Evolutionary conservation across 2,329 filamentous ascomycete genomes (phyloP), one percentile per base, ranked within the genome.

Genomic region (Cladophialophora immunda): DNA sequence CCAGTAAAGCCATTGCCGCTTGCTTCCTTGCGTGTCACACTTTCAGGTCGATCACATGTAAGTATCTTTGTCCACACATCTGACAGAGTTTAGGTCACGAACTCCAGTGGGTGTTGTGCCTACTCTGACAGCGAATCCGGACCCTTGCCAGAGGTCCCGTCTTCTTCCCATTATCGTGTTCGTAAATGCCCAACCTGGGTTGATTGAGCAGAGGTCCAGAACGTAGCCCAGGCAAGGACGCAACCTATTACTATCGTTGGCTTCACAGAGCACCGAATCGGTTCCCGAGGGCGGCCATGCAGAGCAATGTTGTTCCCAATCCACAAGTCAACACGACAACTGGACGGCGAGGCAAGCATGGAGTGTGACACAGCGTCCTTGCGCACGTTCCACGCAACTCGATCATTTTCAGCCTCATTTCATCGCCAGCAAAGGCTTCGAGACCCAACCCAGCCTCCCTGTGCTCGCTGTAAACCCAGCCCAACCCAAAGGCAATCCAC

Each of bases 361-460:
- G 19, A 25, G 11, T 17, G 29, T 36, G 58, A 22, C 25, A 61
- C 45, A 34, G 41, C n/a, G 27, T 47, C n/a, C 30, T 52, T 38
- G 8, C 54, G 45, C 45, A 19, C 34, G 29, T 27, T 13, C 45
- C 32, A 19, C 52, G 50, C 13, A 29, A 47, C 29, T 53, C 17
- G 57, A 29, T 36, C 36, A 9, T 54, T 50, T 22, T 54, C 45
- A 61, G 58, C 58, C 58, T 61, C 58, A 61, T 54, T 27, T 13
- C 45, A 34, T 15, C 17, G 15, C 45, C 5, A 34, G 19, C 45
- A 54, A 47, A 53, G 19, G 9, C 19, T 50, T 61, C 58, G 41
- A 52, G 58, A 47, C 58, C 45, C 30, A 53, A 53, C 22, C 19
- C 8, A 8, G 27, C 27, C 13, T 17, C 30, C 19, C 47, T 53